Percentiles rank a stretch among this genome's conserved stretches.
phyloP scores from a whole-genome alignment of 2,329 filamentous ascomycete genomes.

The Colletotrichum graminicola region DNA sequence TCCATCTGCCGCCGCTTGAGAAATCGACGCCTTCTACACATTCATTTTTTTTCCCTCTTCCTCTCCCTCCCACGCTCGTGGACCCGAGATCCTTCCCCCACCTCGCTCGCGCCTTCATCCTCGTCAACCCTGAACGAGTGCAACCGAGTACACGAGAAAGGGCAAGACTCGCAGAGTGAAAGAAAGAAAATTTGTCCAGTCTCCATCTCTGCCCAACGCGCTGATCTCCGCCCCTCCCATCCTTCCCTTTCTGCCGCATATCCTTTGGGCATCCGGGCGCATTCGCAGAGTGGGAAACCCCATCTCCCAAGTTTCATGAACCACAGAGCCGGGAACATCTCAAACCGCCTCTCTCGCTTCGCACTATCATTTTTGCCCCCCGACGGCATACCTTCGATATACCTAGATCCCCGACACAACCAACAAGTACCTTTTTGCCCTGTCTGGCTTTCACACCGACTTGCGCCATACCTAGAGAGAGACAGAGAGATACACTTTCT shows the following conservation, averaged over 20 bases:
- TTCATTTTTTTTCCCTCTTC: slow-evolving; percentile 14
- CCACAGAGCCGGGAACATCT: slow-evolving; percentile 40
- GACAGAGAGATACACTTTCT: not conserved
- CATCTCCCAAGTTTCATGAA: slow-evolving; percentile 42
- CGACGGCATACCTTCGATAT: not conserved
- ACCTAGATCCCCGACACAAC: slow-evolving; percentile 11
- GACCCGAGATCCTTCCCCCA: slow-evolving; percentile 44
- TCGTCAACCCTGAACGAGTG: slow-evolving; percentile 34
- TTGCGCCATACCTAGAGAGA: not conserved
- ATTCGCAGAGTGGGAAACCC: slow-evolving; percentile 34
- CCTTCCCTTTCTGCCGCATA: slow-evolving; percentile 27
- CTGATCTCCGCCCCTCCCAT: slow-evolving; percentile 49
- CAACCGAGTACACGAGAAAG: slow-evolving; percentile 12
- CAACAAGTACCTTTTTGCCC: slow-evolving; percentile 17
- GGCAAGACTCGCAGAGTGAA: not conserved
- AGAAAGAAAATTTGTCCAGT: not conserved
- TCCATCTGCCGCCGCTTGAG: slow-evolving; percentile 24
- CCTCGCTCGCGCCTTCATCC: slow-evolving; percentile 45
- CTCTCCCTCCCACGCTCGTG: slow-evolving; percentile 35
- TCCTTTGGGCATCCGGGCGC: slow-evolving; percentile 41
- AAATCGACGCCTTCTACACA: slow-evolving; percentile 32
- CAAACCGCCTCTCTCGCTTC: slow-evolving; percentile 20
- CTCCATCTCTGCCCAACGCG: slow-evolving; percentile 53
- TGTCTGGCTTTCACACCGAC: slow-evolving; percentile 41
- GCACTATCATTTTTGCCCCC: not conserved